Conservation (phyloP, 2,329 filamentous ascomycete species). For the Colletotrichum cordylinicola region DNA sequence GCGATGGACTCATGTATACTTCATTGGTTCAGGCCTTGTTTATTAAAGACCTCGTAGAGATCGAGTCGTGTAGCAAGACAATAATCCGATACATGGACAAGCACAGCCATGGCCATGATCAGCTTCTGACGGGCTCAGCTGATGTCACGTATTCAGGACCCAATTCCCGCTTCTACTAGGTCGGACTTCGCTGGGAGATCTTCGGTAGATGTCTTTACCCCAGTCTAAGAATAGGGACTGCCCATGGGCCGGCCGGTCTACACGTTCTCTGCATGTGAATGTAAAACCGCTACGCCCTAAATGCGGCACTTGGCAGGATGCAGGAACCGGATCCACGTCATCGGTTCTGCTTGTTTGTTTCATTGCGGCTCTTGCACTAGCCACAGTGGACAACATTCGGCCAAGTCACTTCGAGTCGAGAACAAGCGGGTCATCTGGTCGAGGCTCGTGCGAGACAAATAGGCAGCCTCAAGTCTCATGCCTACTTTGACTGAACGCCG, state of each 20-base stretch:
- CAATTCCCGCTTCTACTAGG: not conserved
- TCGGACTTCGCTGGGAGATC: not conserved
- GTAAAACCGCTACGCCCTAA: not conserved
- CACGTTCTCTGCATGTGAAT: not conserved
- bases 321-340: constrained; percentile 8
- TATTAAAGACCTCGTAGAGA: not conserved
- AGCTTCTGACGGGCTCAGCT: not conserved
- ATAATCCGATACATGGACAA: not conserved
- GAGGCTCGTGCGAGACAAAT: not conserved
- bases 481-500: not conserved
- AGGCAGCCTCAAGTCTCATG: not conserved
- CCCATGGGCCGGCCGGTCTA: not conserved
- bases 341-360: not conserved
- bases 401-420: not conserved
- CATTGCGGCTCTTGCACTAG: not conserved
- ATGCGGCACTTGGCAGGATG: not conserved
- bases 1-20: not conserved
- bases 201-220: not conserved
- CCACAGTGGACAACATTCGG: not conserved
- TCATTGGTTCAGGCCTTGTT: not conserved
- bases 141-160: not conserved
- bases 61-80: too few relatives aligned
- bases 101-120: not conserved
- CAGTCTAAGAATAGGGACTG: not conserved
- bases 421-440: not conserved